Percentiles rank a stretch among this genome's conserved stretches.
phyloP scores from a whole-genome alignment of 1,284 basidiomycete species.

The Volvariella surrecta region DNA sequence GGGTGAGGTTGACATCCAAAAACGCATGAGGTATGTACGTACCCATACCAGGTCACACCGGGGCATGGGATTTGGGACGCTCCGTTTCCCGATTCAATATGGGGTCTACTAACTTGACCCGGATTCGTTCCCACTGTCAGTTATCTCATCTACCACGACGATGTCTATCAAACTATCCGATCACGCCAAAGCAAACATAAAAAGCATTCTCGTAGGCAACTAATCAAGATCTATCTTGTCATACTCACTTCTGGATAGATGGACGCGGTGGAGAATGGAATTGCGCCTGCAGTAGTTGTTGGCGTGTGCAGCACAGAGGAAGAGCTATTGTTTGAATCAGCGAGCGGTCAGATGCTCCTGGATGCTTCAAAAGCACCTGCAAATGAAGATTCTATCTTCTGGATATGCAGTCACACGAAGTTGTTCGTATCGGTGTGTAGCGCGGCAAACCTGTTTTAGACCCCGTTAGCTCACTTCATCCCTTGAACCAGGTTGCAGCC shows the following conservation, averaged over 20 bases:
- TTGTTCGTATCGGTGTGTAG: slow-evolving; percentile 19
- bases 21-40: too few species aligned
- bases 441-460: background rate
- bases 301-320: slow-evolving; percentile 15
- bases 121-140: too few species aligned
- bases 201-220: slow-evolving; percentile 10
- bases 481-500: slow-evolving; percentile 9
- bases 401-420: slow-evolving; percentile 24
- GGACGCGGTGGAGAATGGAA: slow-evolving; percentile 15
- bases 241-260: slow-evolving; percentile 7
- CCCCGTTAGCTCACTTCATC: background rate
- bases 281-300: slow-evolving; percentile 17
- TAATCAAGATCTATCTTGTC: slow-evolving; percentile 1
- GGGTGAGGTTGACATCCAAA: too few species aligned
- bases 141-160: too few species aligned
- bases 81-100: too few species aligned
- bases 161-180: background rate
- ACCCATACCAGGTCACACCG: too few species aligned
- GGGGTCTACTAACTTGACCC: too few species aligned
- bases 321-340: slow-evolving; percentile 15
- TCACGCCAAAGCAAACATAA: slow-evolving; percentile 8
- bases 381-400: slow-evolving; percentile 17
- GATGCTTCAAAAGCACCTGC: slow-evolving; percentile 13
- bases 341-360: slow-evolving; percentile 13
- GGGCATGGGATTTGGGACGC: too few species aligned